Base-by-base conservation (phyloP, 2,329 filamentous ascomycete genomes). In the Colletotrichum cordylinicola region DNA sequence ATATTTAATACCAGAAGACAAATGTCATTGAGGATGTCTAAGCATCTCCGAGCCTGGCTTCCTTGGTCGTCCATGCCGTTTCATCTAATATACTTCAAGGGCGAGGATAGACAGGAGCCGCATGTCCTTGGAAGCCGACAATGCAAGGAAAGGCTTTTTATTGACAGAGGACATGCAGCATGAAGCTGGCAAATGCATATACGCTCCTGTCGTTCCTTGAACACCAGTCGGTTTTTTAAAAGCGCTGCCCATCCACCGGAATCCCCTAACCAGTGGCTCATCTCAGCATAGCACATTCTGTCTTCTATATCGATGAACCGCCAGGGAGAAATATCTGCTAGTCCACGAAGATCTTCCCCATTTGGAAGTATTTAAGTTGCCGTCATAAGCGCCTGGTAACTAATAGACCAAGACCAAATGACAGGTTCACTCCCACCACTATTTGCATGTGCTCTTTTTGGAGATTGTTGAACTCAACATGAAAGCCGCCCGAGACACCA, bases 171-270 rank as follows among this genome's bases (percentile, higher is more conserved):
- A 2, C 39, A 48, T 5, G 2, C 16, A 48, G 9, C 1, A 1
- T 6, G 39, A 48, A 48, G 43, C n/a, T 6, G n/a, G 21, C 0
- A 21, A 2, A 10, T 2, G 43, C 5, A 13, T 12, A 1, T 13
- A 35, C 2, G 9, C 31, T 48, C 18, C 9, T 48, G 5, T n/a
- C 18, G 18, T 48, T 24, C 24, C 3, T 24, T 24, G 24, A 24
- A 24, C 24, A 3, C 24, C 24, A 24, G 24, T 4, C 24, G 24
- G 24, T 4, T 24, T 3, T 24, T 24, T 3, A 24, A 27, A 27
- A 27, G 10, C 2, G 1, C 2, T 21, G 6, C 43, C 3, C 12
- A 21, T 48, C 10, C 8, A 18, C 10, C 2, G 1, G 13, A 21
- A 6, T 8, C 39, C n/a, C 1, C 39, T 12, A 48, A 0, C 2